Evolutionary conservation across 345 rosid genomes (phyloP).

Genomic region (thale cress (Arabidopsis thaliana)): TAIR10.1 NC_003076.8:14856001-14856500

Average conservation of each 20-base stretch:
- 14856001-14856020: slow-evolving; percentile 39
- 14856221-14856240: slow-evolving; percentile 47
- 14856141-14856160: slow-evolving; percentile 44
- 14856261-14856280: slow-evolving; percentile 48
- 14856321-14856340: slow-evolving; percentile 53
- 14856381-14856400: background rate
- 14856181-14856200: background rate
- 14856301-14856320: slow-evolving; percentile 49
- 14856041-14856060: background rate
- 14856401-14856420: background rate
- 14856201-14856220: slow-evolving; percentile 41
- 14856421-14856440: slow-evolving; percentile 18
- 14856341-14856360: slow-evolving; percentile 60
- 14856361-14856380: slow-evolving; percentile 46
- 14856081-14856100: slow-evolving; percentile 44
- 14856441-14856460: slow-evolving; percentile 50
- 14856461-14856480: slow-evolving; percentile 48
- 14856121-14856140: slow-evolving; percentile 61
- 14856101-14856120: slow-evolving; percentile 58
- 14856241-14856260: slow-evolving; percentile 50
- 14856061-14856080: slow-evolving; percentile 50
- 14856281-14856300: slow-evolving; percentile 53
- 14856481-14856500: slow-evolving; percentile 53
- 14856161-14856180: background rate
- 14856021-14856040: background rate